Percentiles rank a stretch among this genome's conserved stretches.
Evolutionary conservation across 2,329 filamentous ascomycete genomes (phyloP).

Genomic region (Exophiala phaeomuriformis): DNA sequence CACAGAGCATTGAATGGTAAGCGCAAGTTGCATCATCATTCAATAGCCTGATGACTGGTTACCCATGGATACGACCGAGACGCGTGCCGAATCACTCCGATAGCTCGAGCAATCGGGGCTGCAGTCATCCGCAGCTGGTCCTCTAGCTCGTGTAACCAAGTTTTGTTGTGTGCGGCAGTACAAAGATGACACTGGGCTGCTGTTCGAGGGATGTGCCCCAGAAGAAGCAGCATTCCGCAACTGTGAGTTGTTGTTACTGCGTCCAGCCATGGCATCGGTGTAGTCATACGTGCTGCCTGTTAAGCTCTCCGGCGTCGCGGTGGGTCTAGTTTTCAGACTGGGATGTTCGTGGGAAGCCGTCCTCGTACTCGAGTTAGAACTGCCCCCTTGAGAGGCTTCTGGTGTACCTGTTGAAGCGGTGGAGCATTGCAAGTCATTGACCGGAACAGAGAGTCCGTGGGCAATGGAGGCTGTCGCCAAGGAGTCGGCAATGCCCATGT

Average conservation of each 20-base stretch:
- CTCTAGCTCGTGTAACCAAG: conserved; percentile 8
- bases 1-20: neutral
- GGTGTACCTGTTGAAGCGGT: neutral
- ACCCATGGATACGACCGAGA: conserved; percentile 14
- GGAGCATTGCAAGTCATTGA: conserved; percentile 4
- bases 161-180: conserved; percentile 9
- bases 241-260: conserved; percentile 1
- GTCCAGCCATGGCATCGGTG: conserved; percentile 8
- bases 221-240: conserved; percentile 6
- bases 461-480: conserved; percentile 11
- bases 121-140: conserved; percentile 13
- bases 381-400: neutral
- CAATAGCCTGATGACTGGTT: conserved; percentile 16
- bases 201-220: no score
- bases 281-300: conserved; percentile 9
- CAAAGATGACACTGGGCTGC: conserved; percentile 7
- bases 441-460: neutral
- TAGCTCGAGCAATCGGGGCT: conserved; percentile 16
- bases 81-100: conserved; percentile 16
- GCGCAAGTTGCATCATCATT: neutral
- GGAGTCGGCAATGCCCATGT: conserved; percentile 27
- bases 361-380: neutral
- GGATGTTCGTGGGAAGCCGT: conserved; percentile 1
- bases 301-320: conserved; percentile 6
- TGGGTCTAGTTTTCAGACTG: neutral